Evolutionary conservation across 805 yeast species (phyloP), one percentile per base, ranked within the genome.

Genomic region (Spathaspora hagerdaliae): DNA sequence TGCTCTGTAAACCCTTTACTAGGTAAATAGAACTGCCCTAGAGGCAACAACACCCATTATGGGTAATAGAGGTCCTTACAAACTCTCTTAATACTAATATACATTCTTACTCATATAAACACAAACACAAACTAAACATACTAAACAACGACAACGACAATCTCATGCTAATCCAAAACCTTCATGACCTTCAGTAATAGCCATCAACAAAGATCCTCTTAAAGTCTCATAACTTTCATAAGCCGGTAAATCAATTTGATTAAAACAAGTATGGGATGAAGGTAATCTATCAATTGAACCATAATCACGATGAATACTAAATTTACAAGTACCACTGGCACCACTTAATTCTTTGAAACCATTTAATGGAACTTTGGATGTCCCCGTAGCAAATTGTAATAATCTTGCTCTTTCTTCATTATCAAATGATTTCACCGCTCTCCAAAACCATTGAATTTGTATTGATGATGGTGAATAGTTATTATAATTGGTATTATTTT

Each of bases 361-460:
- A 57, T 87, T 86, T 50, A 91, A 73, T 24, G 99, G 99, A 7
- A 94, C 98, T 64, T 91, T 90, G 50, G 95, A 84, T 0, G 99
- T 92, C 49, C 99, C 99, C 0, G 99, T 94, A 1, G 95, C 92
- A 72, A 94, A 94, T 61, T 94, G 99, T 47, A 94, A 70, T 52
- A 94, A 69, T 60, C 90, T 91, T 7, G 99, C 99, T 41, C 96
- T 76, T 60, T 94, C 97, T 61, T 94, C 99, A 13, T 78, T 79
- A 57, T 89, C 97, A 67, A 94, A 94, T 1, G 97, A 87, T 56
- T 89, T 81, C 11, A 94, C 97, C 1, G 97, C 96, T 60, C 97
- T 76, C 99, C 99, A 94, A 68, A 94, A 94, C 87, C 97, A 92
- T 59, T 85, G 90, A 46, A 94, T 83, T 60, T 91, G 97, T 29